Conservation (phyloP, 805 yeast genomes). For the Ogataea parapolymorpha region DNA sequence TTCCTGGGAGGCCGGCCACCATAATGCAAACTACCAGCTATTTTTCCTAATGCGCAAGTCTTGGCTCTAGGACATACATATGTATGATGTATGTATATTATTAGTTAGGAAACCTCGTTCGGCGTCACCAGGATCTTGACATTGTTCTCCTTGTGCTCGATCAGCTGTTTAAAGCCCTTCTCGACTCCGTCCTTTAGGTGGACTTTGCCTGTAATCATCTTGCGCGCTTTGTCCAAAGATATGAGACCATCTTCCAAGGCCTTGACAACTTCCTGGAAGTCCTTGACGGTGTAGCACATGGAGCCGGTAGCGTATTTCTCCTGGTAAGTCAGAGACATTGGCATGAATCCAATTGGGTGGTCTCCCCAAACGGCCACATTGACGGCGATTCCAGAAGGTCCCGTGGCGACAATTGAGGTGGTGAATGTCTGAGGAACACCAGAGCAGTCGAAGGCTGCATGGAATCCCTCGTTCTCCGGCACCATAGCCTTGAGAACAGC, state of each 20-base stretch:
- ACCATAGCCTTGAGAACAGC: constrained; percentile 34
- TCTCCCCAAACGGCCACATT: constrained; percentile 52
- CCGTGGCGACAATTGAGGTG: constrained; percentile 38
- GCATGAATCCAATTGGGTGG: constrained; percentile 40
- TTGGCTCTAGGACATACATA: not conserved
- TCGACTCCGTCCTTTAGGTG: constrained; percentile 39
- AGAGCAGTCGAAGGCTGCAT: constrained; percentile 51
- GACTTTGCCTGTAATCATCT: constrained; percentile 40
- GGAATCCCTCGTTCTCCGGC: constrained; percentile 44
- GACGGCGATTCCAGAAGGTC: constrained; percentile 42
- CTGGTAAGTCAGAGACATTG: constrained; percentile 43
- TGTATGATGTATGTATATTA: not conserved
- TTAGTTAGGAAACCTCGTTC: constrained; percentile 7
- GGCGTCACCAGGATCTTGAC: constrained; percentile 45
- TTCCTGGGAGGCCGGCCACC: not conserved
- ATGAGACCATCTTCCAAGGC: constrained; percentile 39
- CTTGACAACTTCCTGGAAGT: constrained; percentile 41
- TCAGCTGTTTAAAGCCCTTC: constrained; percentile 40
- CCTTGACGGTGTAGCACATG: constrained; percentile 41
- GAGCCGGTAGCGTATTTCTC: constrained; percentile 45
- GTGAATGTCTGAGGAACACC: constrained; percentile 47
- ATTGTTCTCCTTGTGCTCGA: constrained; percentile 42
- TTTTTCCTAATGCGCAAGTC: not conserved
- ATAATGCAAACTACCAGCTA: not conserved
- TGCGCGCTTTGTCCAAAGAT: constrained; percentile 33